These are phyloP conservation scores for Trichosanthes truncata DNA, from an alignment of 306 rosid genomes.

Conservation along the genomic window DNA sequence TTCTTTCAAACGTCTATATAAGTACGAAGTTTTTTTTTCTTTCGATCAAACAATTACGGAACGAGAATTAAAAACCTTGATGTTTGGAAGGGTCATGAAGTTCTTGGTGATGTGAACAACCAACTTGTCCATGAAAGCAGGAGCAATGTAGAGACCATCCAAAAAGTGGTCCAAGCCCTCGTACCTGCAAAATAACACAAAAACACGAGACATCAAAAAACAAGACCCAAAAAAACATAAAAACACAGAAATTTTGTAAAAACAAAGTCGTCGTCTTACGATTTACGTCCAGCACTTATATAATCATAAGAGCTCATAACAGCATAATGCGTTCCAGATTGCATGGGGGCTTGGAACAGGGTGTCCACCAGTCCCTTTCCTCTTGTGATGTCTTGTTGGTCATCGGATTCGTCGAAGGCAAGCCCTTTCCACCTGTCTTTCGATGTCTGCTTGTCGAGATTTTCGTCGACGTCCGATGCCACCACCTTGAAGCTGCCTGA, in stretches of 20 bases:
- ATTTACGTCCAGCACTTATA: conserved; percentile 61
- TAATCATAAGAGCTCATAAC: conserved; percentile 86
- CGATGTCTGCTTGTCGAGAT: conserved; percentile 20
- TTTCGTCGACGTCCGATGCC: conserved; percentile 27
- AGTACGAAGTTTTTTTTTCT: no score
- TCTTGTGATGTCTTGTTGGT: conserved; percentile 93
- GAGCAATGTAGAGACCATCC: conserved; percentile 90
- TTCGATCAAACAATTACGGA: no score
- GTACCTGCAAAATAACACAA: conserved; percentile 33
- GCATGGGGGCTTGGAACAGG: conserved; percentile 68
- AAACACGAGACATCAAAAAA: neutral
- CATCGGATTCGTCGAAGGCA: conserved; percentile 67
- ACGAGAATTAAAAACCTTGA: conserved; percentile 28
- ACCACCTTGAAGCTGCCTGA: conserved; percentile 16
- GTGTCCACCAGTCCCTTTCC: conserved; percentile 92
- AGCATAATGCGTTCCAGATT: conserved; percentile 58
- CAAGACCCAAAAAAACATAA: neutral
- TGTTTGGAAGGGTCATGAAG: conserved; percentile 80
- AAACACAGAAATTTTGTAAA: neutral
- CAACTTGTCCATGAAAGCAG: conserved; percentile 97
- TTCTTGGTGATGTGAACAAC: conserved; percentile 95
- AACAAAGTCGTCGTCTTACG: conserved; percentile 4
- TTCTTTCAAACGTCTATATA: neutral
- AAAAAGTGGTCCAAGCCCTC: conserved; percentile 46
- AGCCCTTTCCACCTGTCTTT: conserved; percentile 66